Conservation (phyloP, 139 green algal genomes). For the Haematococcus lacustris region DNA sequence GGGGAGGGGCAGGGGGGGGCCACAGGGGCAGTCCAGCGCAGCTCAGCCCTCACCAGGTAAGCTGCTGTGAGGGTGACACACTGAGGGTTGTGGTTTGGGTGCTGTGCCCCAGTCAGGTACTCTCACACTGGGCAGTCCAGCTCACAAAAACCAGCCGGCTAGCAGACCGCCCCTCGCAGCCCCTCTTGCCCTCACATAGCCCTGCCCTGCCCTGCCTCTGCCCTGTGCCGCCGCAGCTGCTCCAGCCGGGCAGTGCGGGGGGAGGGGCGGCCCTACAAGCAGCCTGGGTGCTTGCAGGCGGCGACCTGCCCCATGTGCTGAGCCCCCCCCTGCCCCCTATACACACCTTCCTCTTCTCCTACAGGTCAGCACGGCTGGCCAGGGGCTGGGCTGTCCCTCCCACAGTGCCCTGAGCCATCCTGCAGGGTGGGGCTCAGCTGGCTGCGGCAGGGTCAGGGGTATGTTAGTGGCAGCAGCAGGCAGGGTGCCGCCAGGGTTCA, state of each 20-base stretch:
- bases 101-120: too few relatives aligned
- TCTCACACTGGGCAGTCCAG: too few relatives aligned
- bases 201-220: not conserved
- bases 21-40: not conserved
- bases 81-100: not conserved
- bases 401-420: too few relatives aligned
- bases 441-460: too few relatives aligned
- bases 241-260: not conserved
- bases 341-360: conserved; percentile 1
- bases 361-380: not conserved
- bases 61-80: not conserved
- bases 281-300: not conserved
- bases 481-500: too few relatives aligned
- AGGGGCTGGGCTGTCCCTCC: too few relatives aligned
- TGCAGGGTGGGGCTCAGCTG: too few relatives aligned
- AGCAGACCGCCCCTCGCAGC: too few relatives aligned
- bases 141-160: too few relatives aligned
- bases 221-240: not conserved
- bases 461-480: too few relatives aligned
- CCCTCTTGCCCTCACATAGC: not conserved
- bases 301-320: not conserved
- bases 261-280: not conserved
- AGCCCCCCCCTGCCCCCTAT: not conserved
- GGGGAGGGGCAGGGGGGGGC: not conserved
- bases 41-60: not conserved